Conservation (phyloP, 192 early-diverging fungal genomes). For the Coemansia sp. region DNA sequence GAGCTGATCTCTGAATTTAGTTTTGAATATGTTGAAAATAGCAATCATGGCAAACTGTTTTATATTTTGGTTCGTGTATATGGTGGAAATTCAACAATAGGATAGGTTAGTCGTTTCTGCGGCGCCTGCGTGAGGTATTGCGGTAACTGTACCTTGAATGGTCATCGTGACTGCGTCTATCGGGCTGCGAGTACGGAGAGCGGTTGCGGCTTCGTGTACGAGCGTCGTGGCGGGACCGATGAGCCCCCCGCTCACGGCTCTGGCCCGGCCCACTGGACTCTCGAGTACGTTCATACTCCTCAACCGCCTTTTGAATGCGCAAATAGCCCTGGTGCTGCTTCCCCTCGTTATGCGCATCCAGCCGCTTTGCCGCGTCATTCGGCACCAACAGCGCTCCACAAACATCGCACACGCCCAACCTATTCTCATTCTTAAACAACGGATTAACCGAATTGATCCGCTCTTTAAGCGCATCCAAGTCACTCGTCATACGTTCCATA, state of each 20-base stretch:
- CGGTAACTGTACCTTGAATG: constrained; percentile 13
- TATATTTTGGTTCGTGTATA: no score
- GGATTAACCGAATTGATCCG: constrained; percentile 59
- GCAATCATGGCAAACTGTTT: no score
- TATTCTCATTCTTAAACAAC: constrained; percentile 69
- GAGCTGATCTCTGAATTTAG: neutral
- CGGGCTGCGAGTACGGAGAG: constrained; percentile 13
- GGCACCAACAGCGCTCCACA: constrained; percentile 83
- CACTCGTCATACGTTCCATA: constrained; percentile 68
- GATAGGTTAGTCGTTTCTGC: constrained; percentile 18
- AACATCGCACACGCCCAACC: constrained; percentile 79
- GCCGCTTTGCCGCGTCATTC: constrained; percentile 76
- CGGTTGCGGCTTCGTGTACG: constrained; percentile 17
- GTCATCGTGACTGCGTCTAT: constrained; percentile 13
- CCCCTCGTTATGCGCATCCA: constrained; percentile 79
- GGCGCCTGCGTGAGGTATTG: constrained; percentile 27
- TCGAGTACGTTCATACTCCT: constrained; percentile 57
- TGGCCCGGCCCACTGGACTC: constrained; percentile 1
- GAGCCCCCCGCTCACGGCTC: constrained; percentile 14
- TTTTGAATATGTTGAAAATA: no score
- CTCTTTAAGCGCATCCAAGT: constrained; percentile 60
- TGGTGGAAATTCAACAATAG: no score
- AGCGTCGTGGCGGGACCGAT: constrained; percentile 18
- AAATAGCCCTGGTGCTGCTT: constrained; percentile 85
- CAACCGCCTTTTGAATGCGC: constrained; percentile 71